Evolutionary conservation across 2,329 filamentous ascomycete species (phyloP), one percentile per base, ranked within the genome.

Genomic region (Botryotinia narcissicola): DNA sequence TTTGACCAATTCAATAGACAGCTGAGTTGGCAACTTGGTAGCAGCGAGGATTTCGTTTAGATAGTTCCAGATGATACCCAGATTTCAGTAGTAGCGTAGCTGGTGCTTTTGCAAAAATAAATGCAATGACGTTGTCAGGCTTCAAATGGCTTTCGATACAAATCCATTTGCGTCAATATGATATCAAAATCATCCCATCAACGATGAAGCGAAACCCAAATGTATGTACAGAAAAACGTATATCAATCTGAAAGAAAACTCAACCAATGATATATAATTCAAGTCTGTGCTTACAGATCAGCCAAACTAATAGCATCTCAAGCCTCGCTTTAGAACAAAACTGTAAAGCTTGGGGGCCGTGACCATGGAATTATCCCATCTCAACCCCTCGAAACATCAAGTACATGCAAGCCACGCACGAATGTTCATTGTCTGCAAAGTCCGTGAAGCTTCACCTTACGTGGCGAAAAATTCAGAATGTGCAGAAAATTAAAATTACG

Each of bases 401-500:
- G 66, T 57, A 25, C 48, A 57, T 71, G 32, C 35, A 71, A 71
- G 57, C 44, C 57, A 51, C 57, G 46, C 46, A 42, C 32, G 46
- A 68, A 40, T 68, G 12, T 48, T 54, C 35, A 68, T 57, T 54
- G 25, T 48, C 42, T 44, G 29, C 35, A 18, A 68, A n/a, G 61
- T 22, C 32, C 64, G 64, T 68, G 64, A 40, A 68, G 64, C 57
- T 44, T 71, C 29, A 61, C 25, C 25, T 22, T 22, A 25, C 32
- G 57, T 64, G 40, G 59, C 69, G 10, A 66, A 57, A 18, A 66
- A 40, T 46, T 37, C 42, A 37, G 37, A 18, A 66, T 44, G 37
- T 57, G 70, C 37, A 22, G 44, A 57, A 54, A 66, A 44, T 44
- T 57, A 57, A 72, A 35, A 72, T 72, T 72, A 64, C 44, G 46